phyloP scores from a whole-genome alignment of 768 basidiomycete genomes.

The Leccinum rimulosum region DNA sequence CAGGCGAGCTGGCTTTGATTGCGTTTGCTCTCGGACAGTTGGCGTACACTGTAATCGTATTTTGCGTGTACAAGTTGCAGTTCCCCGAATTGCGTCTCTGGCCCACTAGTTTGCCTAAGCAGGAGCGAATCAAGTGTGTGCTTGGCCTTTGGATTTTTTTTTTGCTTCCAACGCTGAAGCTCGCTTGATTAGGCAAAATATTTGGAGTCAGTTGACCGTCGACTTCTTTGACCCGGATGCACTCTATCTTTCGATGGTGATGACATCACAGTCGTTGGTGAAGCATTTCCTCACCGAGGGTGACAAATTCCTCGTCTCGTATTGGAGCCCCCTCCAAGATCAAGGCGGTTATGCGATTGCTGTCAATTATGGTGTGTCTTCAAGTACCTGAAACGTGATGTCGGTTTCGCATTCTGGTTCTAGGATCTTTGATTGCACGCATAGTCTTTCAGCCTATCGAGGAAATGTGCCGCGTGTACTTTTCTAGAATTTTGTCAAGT shows the following conservation, averaged over 20 bases:
- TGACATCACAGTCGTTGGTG: constrained; percentile 85
- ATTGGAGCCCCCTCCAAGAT: constrained; percentile 77
- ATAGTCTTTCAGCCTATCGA: constrained; percentile 95
- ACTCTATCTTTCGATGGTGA: constrained; percentile 67
- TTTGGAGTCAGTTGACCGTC: constrained; percentile 7
- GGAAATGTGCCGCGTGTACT: constrained; percentile 86
- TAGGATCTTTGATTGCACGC: constrained; percentile 90
- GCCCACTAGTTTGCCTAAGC: constrained; percentile 29
- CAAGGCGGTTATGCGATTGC: constrained; percentile 97
- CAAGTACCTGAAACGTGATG: neutral
- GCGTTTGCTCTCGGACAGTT: constrained; percentile 89
- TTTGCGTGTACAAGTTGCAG: constrained; percentile 51
- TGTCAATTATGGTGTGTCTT: constrained; percentile 81
- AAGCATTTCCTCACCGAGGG: constrained; percentile 97
- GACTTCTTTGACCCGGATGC: constrained; percentile 45
- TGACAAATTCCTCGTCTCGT: constrained; percentile 86
- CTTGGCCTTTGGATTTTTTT: neutral
- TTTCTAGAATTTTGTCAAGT: constrained; percentile 61
- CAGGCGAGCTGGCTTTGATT: constrained; percentile 57
- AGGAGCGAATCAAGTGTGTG: constrained; percentile 20
- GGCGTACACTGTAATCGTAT: constrained; percentile 60
- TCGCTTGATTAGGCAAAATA: constrained; percentile 1
- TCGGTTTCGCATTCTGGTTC: constrained; percentile 2
- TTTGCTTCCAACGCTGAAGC: neutral
- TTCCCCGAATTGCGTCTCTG: constrained; percentile 37